Base-by-base conservation (phyloP, 164 flowering plant genomes). In the Vitis riparia region DNA sequence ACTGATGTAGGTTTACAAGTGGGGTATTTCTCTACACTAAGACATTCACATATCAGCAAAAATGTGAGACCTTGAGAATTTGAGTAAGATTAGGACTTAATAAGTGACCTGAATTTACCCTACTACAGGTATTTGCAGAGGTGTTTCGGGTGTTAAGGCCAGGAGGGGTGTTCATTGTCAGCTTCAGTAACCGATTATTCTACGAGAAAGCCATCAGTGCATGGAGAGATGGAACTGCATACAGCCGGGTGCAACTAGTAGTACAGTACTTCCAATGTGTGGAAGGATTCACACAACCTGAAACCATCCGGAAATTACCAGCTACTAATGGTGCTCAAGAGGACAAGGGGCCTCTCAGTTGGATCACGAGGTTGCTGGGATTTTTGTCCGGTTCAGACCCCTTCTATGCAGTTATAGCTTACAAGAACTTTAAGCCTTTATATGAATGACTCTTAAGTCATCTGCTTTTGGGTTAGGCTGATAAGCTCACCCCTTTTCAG, bases 101-200 rank as follows among this genome's bases (percentile, higher is more conserved):
- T 8, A 51, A 5, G 51, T 17, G 44, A 37, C 44, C 44, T 51
- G 32, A 13, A 19, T 9, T 32, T 57, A 48, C 7, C 50, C 17
- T 9, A 55, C 15, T 67, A 19, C 77, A 88, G 97, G 97, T 90
- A 10, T 91, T 91, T 80, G 91, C 94, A 6, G 93, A 91, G 72
- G 89, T 88, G 58, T 86, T 85, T 62, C 63, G 97, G 55, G 79
- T 91, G 58, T 77, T 88, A n/a, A 91, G 75, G 67, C 93, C 94
- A 3, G 94, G 97, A 71, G 93, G 97, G 5, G 79, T 85, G 11
- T 91, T 90, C 79, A 87, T 90, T 19, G 89, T 90, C 67, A 91
- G 94, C 77, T 90, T 90, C 61, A 91, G 97, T 78, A 90, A 90
- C 65, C 64, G 97, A 10, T 8, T 91, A 82, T 91, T 91, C 76